Conservation (phyloP, 805 yeast species). For the Cyberlindnera meyerae region DNA sequence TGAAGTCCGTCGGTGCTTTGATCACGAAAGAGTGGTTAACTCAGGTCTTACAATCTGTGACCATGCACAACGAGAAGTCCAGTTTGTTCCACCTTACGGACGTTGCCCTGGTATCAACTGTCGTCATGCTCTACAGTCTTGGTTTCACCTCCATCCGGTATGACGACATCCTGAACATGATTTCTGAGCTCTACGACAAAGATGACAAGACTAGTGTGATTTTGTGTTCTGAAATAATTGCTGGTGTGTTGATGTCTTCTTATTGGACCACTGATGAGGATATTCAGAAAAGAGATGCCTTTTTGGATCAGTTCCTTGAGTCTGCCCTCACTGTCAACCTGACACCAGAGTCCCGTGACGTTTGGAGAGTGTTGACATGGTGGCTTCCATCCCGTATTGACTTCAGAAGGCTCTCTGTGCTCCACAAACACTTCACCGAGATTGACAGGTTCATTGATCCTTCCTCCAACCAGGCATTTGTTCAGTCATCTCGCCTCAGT, state of each 20-base stretch:
- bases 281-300: constrained; percentile 38
- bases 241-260: constrained; percentile 55
- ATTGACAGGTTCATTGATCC: constrained; percentile 39
- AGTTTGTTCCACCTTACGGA: constrained; percentile 63
- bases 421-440: constrained; percentile 37
- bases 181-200: constrained; percentile 47
- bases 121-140: constrained; percentile 45
- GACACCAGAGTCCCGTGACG: constrained; percentile 64
- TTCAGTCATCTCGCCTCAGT: constrained; percentile 54
- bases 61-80: constrained; percentile 64
- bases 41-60: constrained; percentile 43
- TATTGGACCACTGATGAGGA: constrained; percentile 35
- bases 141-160: constrained; percentile 40
- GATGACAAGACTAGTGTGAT: constrained; percentile 77
- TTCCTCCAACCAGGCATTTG: constrained; percentile 61
- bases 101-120: constrained; percentile 49
- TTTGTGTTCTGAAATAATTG: constrained; percentile 62
- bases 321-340: constrained; percentile 51
- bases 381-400: constrained; percentile 68
- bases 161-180: constrained; percentile 47
- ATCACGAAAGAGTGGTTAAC: constrained; percentile 58
- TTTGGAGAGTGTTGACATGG: constrained; percentile 76
- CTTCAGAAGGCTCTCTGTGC: constrained; percentile 56
- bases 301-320: constrained; percentile 40
- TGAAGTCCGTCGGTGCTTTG: constrained; percentile 38